Conservation (phyloP, 78 protist species). For the Dictyostelium firmibasis region DNA sequence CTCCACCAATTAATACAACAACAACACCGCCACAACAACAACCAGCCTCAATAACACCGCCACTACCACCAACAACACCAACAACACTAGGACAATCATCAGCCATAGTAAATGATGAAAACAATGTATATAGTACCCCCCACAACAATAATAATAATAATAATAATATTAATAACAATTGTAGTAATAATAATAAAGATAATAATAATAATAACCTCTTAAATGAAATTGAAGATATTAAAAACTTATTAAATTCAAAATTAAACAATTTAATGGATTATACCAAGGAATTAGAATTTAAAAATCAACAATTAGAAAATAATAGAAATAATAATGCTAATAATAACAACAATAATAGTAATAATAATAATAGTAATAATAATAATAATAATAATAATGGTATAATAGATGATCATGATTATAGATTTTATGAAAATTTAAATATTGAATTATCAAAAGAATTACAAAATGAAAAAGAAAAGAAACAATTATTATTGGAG, state of each 20-base stretch:
- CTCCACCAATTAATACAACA: background rate
- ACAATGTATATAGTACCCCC: background rate
- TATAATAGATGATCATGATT: background rate
- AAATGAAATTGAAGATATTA: constrained; percentile 1
- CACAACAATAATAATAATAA: background rate
- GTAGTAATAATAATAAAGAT: background rate
- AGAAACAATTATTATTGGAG: constrained; percentile 3
- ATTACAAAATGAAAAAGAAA: constrained; percentile 47
- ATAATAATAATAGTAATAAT: background rate
- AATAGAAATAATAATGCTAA: background rate
- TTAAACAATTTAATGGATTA: background rate
- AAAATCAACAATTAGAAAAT: background rate
- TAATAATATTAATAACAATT: background rate
- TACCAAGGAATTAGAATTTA: background rate
- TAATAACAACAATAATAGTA: background rate
- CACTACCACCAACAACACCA: background rate
- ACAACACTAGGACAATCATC: background rate
- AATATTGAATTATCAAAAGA: constrained; percentile 56
- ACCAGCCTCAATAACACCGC: background rate
- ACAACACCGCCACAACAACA: background rate
- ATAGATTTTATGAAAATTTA: constrained; percentile 51
- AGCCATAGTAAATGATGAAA: background rate
- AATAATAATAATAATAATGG: background rate
- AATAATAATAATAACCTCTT: background rate
- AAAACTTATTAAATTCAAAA: background rate